Evolutionary conservation across 2,329 filamentous ascomycete species (phyloP).

Genomic region (Fusarium bulbicola): DNA sequence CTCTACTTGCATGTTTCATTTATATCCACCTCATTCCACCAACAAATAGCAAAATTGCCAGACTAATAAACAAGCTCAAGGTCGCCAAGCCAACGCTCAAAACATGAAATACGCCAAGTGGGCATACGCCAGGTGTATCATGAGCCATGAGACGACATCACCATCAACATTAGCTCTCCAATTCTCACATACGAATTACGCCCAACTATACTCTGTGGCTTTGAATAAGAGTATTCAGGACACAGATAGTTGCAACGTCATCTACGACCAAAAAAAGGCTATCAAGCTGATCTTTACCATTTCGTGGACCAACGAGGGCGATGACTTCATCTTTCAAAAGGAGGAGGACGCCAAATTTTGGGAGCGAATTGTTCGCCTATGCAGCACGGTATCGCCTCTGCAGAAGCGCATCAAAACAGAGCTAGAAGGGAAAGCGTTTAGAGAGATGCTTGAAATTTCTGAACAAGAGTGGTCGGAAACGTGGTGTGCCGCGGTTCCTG

Average conservation of each 20-base stretch:
- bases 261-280: not conserved
- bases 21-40: too few species aligned
- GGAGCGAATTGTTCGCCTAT: not conserved
- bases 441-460: not conserved
- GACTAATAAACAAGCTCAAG: not conserved
- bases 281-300: not conserved
- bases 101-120: not conserved
- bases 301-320: not conserved
- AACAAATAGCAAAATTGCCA: rapidly evolving
- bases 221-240: not conserved
- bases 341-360: not conserved
- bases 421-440: not conserved
- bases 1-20: not conserved
- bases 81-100: rapidly evolving
- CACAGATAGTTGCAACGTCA: not conserved
- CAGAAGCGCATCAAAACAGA: not conserved
- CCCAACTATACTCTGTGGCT: not conserved
- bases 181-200: not conserved
- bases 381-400: not conserved
- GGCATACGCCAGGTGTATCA: not conserved
- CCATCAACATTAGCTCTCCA: not conserved
- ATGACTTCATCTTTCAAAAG: not conserved
- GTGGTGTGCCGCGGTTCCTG: not conserved
- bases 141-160: not conserved
- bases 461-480: not conserved